Evolutionary conservation across 345 rosid species (phyloP), one percentile per base, ranked within the genome.

Genomic region (Citrus glauca): DNA sequence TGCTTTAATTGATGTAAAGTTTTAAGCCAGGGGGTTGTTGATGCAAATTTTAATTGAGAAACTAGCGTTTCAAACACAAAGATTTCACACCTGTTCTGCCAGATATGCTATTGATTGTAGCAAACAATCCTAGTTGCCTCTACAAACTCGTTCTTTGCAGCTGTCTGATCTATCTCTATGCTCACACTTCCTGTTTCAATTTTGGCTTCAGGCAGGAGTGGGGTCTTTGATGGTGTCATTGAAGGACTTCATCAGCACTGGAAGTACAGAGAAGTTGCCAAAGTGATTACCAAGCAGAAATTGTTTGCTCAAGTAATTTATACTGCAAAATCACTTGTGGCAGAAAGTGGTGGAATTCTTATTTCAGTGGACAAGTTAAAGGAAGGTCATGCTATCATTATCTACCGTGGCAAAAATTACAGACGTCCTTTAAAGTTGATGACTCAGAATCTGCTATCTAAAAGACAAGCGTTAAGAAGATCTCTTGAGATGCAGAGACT

Each of bases 221-320:
- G 97, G 79, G 73, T 94, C 69, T 92, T 94, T 83, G 86, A 80
- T 87, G 98, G 98, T 76, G 93, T 92, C 69, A 84, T 92, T 66
- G 98, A 94, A 87, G 95, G 94, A 77, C 67, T 94, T 50, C 93
- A 91, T 87, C 97, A 94, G 85, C 98, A 92, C 67, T 94, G 97
- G 98, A 94, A 94, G 86, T 90, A 91, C 77, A 85, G 92, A 74
- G 98, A 94, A 79, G 97, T 94, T 60, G 91, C 81, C 14, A 91
- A 89, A 85, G 92, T 92, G 82, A 86, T 94, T 56, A 87, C 97
- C 5, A 90, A 86, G 93, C 98, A 94, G 86, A 90, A 84, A 87
- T 50, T 76, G 8, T 81, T 86, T 78, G 75, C 82, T 32, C 86
- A 89, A 78, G 91, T 91, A 80, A 80, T 89, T 80, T 75, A 81